phyloP scores from a whole-genome alignment of 2,329 filamentous ascomycete genomes.

The Westerdykella sp. region DNA sequence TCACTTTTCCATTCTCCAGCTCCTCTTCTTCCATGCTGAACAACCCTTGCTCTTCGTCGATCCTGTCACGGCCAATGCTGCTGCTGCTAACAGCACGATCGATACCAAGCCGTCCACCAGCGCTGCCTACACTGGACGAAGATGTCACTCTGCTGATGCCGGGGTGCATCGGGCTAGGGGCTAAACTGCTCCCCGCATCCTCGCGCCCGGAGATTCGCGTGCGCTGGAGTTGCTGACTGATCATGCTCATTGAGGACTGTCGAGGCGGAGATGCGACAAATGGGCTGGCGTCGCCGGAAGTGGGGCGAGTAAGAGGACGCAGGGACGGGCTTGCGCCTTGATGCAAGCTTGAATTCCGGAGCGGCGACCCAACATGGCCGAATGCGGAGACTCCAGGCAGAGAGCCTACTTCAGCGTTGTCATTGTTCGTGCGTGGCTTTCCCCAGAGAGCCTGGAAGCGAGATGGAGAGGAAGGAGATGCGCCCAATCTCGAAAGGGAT shows the following conservation, averaged over 20 bases:
- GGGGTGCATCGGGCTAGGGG: slow-evolving; percentile 51
- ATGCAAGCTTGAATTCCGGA: slow-evolving; percentile 55
- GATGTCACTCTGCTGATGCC: slow-evolving; percentile 51
- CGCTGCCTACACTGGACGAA: slow-evolving; percentile 26
- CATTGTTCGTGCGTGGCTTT: slow-evolving; percentile 45
- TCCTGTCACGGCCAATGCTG: slow-evolving; percentile 36
- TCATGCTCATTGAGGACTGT: slow-evolving; percentile 55
- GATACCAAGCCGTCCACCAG: slow-evolving; percentile 26
- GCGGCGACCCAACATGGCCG: slow-evolving; percentile 59
- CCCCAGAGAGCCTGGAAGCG: slow-evolving; percentile 55
- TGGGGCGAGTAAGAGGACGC: slow-evolving; percentile 45
- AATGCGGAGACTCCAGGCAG: slow-evolving; percentile 42
- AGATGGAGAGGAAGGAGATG: slow-evolving; percentile 49
- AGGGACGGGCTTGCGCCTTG: slow-evolving; percentile 46
- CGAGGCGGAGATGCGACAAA: slow-evolving; percentile 47
- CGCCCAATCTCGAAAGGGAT: slow-evolving; percentile 47
- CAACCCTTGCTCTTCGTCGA: slow-evolving; percentile 40
- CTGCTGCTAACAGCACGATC: slow-evolving; percentile 36
- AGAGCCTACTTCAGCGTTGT: slow-evolving; percentile 38
- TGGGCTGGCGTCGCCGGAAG: slow-evolving; percentile 45
- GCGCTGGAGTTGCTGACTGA: slow-evolving; percentile 52
- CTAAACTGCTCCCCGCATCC: slow-evolving; percentile 14
- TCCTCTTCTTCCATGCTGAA: slow-evolving; percentile 41
- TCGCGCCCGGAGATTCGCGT: slow-evolving; percentile 37
- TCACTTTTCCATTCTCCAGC: slow-evolving; percentile 20